phyloP scores from a whole-genome alignment of 352 stramenopile genomes.

The Phytopythium mirpurense region DNA sequence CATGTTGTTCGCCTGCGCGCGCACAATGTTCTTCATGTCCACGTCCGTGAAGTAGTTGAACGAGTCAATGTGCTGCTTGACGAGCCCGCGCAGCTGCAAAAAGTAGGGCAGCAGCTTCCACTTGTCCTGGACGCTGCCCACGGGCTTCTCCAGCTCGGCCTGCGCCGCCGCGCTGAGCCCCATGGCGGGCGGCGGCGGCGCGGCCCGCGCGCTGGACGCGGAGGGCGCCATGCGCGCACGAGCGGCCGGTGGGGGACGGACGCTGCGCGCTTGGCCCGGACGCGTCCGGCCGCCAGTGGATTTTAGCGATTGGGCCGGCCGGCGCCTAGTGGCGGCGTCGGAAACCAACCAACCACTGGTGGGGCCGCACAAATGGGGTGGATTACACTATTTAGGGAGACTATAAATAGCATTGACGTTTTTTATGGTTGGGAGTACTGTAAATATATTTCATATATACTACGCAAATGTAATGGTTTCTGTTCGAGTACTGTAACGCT shows the following conservation, averaged over 20 bases:
- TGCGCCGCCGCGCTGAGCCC: slow-evolving; percentile 25
- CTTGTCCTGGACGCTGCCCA: slow-evolving; percentile 91
- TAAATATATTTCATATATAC: no score
- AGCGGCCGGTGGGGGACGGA: background rate
- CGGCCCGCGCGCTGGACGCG: slow-evolving; percentile 1
- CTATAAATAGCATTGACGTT: no score
- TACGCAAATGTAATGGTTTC: no score
- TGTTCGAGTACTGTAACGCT: no score
- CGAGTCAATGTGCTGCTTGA: slow-evolving; percentile 99
- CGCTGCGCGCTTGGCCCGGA: background rate
- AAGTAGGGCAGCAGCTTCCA: slow-evolving; percentile 99
- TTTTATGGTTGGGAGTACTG: background rate
- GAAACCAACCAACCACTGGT: slow-evolving; percentile 2
- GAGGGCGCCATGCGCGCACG: slow-evolving; percentile 25
- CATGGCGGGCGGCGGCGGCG: slow-evolving; percentile 4
- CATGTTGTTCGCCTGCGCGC: slow-evolving; percentile 89
- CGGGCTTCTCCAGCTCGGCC: slow-evolving; percentile 64
- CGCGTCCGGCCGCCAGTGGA: slow-evolving; percentile 5
- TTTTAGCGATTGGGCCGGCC: background rate
- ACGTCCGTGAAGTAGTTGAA: slow-evolving; percentile 99
- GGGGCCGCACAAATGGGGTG: background rate
- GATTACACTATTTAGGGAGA: no score
- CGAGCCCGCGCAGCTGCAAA: slow-evolving; percentile 88
- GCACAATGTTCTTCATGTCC: slow-evolving; percentile 99
- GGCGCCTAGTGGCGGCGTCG: background rate